Evolutionary conservation across 306 rosid species (phyloP).

Genomic region (Cucurbita ficifolia): DNA sequence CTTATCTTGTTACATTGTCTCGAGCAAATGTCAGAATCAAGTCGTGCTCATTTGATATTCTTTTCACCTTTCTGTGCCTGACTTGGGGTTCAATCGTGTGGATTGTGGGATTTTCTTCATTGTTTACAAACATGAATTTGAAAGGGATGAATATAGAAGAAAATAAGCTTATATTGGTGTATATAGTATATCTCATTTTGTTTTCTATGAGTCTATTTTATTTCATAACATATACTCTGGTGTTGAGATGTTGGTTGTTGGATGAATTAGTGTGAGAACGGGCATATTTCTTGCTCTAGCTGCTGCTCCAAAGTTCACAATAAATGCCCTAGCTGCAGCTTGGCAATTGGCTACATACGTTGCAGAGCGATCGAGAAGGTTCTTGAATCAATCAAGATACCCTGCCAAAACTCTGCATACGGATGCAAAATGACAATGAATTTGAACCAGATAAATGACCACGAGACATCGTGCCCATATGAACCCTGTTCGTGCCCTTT

Average conservation of each 20-base stretch:
- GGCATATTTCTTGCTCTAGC: constrained; percentile 60
- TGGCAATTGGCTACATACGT: constrained; percentile 60
- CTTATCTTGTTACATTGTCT: background rate
- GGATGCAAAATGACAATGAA: constrained; percentile 36
- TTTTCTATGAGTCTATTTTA: background rate
- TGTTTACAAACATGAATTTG: background rate
- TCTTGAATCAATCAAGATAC: constrained; percentile 44
- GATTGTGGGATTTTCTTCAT: background rate
- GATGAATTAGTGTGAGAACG: constrained; percentile 64
- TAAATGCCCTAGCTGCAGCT: constrained; percentile 53
- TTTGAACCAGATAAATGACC: constrained; percentile 28
- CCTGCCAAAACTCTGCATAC: constrained; percentile 32
- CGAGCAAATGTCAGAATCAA: background rate
- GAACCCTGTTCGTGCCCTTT: constrained; percentile 50
- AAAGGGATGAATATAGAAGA: background rate
- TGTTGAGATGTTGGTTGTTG: constrained; percentile 7
- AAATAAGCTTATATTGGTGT: background rate
- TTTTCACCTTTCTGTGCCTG: background rate
- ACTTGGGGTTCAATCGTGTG: background rate
- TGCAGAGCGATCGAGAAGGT: constrained; percentile 68
- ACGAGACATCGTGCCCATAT: constrained; percentile 43
- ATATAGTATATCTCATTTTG: background rate
- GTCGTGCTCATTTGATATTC: background rate
- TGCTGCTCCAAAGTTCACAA: constrained; percentile 35
- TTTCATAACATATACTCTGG: background rate